Conservation (phyloP, 345 rosid genomes). For the Eutrema yunnanense region DNA sequence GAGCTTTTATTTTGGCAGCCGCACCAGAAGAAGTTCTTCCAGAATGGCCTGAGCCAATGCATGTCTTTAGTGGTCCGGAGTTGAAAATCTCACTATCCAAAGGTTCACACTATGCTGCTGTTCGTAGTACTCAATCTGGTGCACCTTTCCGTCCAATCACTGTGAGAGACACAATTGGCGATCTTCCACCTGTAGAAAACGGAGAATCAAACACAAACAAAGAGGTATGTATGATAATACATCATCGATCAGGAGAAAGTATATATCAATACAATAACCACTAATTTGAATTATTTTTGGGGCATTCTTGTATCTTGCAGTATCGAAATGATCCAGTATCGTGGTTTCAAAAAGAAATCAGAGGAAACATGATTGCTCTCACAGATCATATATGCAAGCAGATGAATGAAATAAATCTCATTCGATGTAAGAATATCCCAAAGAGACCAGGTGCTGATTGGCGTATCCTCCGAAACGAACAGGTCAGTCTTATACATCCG, state of each 20-base stretch:
- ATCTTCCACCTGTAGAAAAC: conserved; percentile 65
- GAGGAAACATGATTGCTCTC: conserved; percentile 44
- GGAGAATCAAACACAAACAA: conserved; percentile 49
- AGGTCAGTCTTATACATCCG: conserved; percentile 35
- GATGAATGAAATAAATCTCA: conserved; percentile 76
- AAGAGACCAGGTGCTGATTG: conserved; percentile 91
- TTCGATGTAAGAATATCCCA: conserved; percentile 65
- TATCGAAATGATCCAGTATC: conserved; percentile 56
- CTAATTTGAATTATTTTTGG: no score
- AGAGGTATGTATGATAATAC: no score
- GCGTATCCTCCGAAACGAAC: conserved; percentile 75
- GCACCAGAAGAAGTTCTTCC: conserved; percentile 80
- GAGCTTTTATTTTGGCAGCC: conserved; percentile 94
- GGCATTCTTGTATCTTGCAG: conserved; percentile 32
- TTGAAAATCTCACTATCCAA: conserved; percentile 49
- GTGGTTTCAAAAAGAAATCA: conserved; percentile 72
- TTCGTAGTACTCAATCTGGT: conserved; percentile 60
- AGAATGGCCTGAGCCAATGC: conserved; percentile 99
- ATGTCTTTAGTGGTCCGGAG: conserved; percentile 64
- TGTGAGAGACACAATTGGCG: conserved; percentile 87
- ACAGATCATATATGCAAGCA: conserved; percentile 76
- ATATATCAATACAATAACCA: background rate
- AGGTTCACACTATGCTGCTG: conserved; percentile 60
- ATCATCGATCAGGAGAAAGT: background rate
- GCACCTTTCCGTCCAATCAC: conserved; percentile 93